phyloP scores from a whole-genome alignment of 176 grass and related monocot genomes.

The Cocos nucifera region DNA sequence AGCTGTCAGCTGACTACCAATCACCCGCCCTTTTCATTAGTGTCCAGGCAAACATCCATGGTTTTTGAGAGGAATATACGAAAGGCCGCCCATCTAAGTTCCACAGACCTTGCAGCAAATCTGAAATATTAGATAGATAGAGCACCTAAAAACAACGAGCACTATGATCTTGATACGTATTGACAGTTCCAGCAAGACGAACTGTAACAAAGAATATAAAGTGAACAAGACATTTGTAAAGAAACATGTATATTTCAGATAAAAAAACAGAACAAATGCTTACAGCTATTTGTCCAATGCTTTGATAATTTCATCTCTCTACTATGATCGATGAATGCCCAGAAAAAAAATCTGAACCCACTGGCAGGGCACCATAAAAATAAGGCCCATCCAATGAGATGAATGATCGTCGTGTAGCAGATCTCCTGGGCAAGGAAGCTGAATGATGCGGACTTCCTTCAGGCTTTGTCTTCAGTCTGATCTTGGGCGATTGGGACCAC shows the following conservation, averaged over 20 bases:
- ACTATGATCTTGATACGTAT: too few relatives aligned
- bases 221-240: too few relatives aligned
- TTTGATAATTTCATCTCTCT: background rate
- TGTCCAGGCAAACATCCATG: too few relatives aligned
- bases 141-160: too few relatives aligned
- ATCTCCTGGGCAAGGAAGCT: background rate
- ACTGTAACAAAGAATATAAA: too few relatives aligned
- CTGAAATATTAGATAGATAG: too few relatives aligned
- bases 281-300: background rate
- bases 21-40: too few relatives aligned
- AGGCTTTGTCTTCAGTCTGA: slow-evolving; percentile 39
- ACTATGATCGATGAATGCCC: background rate
- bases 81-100: too few relatives aligned
- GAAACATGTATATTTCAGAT: slow-evolving; percentile 2
- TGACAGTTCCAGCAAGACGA: too few relatives aligned
- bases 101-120: too few relatives aligned
- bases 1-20: too few relatives aligned
- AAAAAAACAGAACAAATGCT: slow-evolving; percentile 18
- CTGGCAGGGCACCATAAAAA: slow-evolving; percentile 36
- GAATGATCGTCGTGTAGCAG: background rate
- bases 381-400: slow-evolving; percentile 35
- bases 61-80: too few relatives aligned
- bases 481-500: slow-evolving; percentile 38
- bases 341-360: slow-evolving; percentile 27
- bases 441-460: background rate